Conservation (phyloP, 257 asterid genomes). For the Paraleonurus japonicus region DNA sequence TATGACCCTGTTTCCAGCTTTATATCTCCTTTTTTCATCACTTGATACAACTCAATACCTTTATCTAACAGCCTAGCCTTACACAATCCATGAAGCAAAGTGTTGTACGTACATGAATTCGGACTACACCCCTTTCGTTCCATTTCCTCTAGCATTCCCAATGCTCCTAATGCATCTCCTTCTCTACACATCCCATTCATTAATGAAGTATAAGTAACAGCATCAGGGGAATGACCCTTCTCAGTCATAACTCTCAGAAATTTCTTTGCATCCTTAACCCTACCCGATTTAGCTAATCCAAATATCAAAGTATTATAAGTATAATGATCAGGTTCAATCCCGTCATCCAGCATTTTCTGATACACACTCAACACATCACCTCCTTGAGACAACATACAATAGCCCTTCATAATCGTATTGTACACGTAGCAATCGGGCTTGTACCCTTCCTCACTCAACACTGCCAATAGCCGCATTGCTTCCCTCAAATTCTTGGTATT, state of each 20-base stretch:
- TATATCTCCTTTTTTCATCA: constrained; percentile 60
- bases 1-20: constrained; percentile 77
- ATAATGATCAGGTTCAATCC: constrained; percentile 71
- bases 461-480: constrained; percentile 60
- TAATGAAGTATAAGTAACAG: constrained; percentile 79
- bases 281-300: constrained; percentile 80
- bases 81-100: constrained; percentile 85
- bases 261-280: constrained; percentile 77
- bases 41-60: constrained; percentile 64
- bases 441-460: constrained; percentile 72
- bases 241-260: constrained; percentile 66
- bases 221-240: constrained; percentile 75
- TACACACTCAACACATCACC: constrained; percentile 72
- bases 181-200: constrained; percentile 98
- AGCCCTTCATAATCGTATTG: constrained; percentile 92
- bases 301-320: constrained; percentile 81
- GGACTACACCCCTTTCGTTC: constrained; percentile 70
- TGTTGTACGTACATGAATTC: constrained; percentile 78
- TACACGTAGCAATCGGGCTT: constrained; percentile 87
- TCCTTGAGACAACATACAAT: constrained; percentile 65
- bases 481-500: constrained; percentile 87
- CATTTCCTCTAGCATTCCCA: constrained; percentile 76
- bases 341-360: constrained; percentile 78
- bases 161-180: constrained; percentile 69
- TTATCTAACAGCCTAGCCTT: constrained; percentile 70